Conservation (phyloP, 2,329 filamentous ascomycete genomes). For the Pseudogymnoascus sp. region DNA sequence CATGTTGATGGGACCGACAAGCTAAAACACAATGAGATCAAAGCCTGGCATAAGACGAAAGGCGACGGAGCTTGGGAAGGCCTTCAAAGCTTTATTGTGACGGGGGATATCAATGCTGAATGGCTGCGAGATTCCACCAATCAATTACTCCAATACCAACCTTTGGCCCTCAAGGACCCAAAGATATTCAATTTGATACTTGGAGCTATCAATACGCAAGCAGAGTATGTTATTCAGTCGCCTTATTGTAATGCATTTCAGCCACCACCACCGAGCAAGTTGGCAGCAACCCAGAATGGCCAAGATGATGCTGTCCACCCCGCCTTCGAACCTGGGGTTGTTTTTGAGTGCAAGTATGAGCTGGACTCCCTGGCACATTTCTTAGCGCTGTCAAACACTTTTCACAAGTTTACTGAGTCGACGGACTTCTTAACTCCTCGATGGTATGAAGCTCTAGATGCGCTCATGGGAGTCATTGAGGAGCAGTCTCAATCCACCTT, state of each 20-base stretch:
- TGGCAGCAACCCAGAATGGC: constrained; percentile 65
- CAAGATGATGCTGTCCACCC: constrained; percentile 83
- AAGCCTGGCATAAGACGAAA: constrained; percentile 29
- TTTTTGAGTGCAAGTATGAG: constrained; percentile 99
- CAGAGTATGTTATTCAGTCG: constrained; percentile 86
- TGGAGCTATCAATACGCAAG: constrained; percentile 92
- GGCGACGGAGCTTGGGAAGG: constrained; percentile 68
- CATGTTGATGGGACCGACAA: constrained; percentile 47
- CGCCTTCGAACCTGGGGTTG: constrained; percentile 69
- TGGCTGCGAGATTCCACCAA: constrained; percentile 92
- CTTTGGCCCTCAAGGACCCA: constrained; percentile 71
- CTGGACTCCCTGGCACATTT: constrained; percentile 93
- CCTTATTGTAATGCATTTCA: constrained; percentile 99
- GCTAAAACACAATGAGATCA: constrained; percentile 32
- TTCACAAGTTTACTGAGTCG: constrained; percentile 70
- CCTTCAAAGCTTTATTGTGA: constrained; percentile 86
- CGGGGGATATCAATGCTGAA: constrained; percentile 85
- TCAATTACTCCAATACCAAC: constrained; percentile 84
- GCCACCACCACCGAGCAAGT: constrained; percentile 74
- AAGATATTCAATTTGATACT: constrained; percentile 72
- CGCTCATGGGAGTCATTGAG: constrained; percentile 63
- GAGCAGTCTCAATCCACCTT: constrained; percentile 80
- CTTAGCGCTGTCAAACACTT: constrained; percentile 76
- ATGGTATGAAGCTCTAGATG: constrained; percentile 73
- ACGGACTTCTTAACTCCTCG: constrained; percentile 69